phyloP scores from a whole-genome alignment of 768 basidiomycete genomes.

The Mycena belliarum region DNA sequence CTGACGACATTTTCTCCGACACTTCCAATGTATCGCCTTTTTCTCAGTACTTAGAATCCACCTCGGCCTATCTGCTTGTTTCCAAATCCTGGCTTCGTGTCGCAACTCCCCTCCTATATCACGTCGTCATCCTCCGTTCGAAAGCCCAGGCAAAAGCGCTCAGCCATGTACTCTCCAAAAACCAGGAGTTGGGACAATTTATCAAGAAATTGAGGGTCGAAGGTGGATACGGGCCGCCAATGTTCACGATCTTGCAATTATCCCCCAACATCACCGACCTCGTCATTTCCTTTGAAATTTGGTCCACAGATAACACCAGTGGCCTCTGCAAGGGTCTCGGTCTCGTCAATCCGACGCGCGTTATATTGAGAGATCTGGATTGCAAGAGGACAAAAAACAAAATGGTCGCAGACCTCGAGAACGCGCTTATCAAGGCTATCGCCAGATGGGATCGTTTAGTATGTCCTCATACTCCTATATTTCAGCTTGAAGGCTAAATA shows the following conservation, averaged over 20 bases:
- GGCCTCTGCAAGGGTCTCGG: slow-evolving; percentile 5
- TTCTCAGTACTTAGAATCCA: slow-evolving; percentile 17
- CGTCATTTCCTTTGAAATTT: slow-evolving; percentile 1
- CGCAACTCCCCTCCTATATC: slow-evolving; percentile 29
- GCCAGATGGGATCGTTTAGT: slow-evolving; percentile 7
- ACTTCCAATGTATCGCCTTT: slow-evolving; percentile 20
- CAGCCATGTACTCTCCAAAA: slow-evolving; percentile 12
- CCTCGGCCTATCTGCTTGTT: slow-evolving; percentile 24
- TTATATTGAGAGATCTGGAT: not conserved
- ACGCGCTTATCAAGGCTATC: not conserved
- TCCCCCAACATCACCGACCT: slow-evolving; percentile 8
- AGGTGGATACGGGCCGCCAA: slow-evolving; percentile 21
- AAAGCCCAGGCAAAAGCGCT: slow-evolving; percentile 29
- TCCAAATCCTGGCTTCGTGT: slow-evolving; percentile 31
- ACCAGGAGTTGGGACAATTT: slow-evolving; percentile 18
- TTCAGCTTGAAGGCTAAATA: no score
- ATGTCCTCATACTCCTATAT: not conserved
- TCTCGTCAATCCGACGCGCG: slow-evolving; percentile 5
- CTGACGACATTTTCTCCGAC: slow-evolving; percentile 22
- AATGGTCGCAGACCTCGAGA: not conserved
- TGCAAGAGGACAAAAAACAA: not conserved
- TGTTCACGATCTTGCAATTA: not conserved
- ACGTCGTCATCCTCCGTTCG: slow-evolving; percentile 27
- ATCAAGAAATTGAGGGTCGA: slow-evolving; percentile 28
- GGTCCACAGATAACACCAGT: slow-evolving; percentile 1